Evolutionary conservation across 129 eudicot species (phyloP), one percentile per base, ranked within the genome.

Genomic region (Artemisia argyi): DNA sequence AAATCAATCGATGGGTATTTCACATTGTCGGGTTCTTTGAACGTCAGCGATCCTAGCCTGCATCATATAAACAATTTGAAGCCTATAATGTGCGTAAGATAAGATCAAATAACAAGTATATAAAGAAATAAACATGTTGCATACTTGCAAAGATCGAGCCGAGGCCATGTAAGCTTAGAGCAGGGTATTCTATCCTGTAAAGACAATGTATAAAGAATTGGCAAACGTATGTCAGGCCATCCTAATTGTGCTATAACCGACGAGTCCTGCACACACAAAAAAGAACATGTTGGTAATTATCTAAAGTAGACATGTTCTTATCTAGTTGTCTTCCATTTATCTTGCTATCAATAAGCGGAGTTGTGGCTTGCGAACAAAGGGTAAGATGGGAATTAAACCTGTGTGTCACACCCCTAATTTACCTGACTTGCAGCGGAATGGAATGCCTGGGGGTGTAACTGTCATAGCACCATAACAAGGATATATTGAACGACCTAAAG

Each of bases 81-180:
- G 28, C 39, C 39, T 4, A 32, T 32, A 32, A 32, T 32, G 39
- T 32, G 39, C 4, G 39, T 32, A 32, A 32, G 3, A 32, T 32
- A 32, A 0, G 6, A 32, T 5, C 39, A 32, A 32, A 32, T 32
- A 32, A 32, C 39, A 32, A 32, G 39, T 4, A 32, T 4, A 53
- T 4, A 5, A 15, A 16, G 19, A 60, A 70, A 51, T 74, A 78
- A 2, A 32, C 39, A 15, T 35, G 75, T 39, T 26, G 72, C 60
- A 72, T 85, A 93, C 98, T 93, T 93, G 98, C 98, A 90, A 35
- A 90, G 97, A 79, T 93, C 98, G 35, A 93, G 98, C n/a, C 98
- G 98, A 49, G 98, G 98, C 98, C 98, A 93, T 24, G 98, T 93
- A 69, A 93, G 81, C 83, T 93, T 97, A 5, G 98, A 93, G 73